Conservation (phyloP, 352 stramenopile genomes). For the Pythium angustatum region DNA sequence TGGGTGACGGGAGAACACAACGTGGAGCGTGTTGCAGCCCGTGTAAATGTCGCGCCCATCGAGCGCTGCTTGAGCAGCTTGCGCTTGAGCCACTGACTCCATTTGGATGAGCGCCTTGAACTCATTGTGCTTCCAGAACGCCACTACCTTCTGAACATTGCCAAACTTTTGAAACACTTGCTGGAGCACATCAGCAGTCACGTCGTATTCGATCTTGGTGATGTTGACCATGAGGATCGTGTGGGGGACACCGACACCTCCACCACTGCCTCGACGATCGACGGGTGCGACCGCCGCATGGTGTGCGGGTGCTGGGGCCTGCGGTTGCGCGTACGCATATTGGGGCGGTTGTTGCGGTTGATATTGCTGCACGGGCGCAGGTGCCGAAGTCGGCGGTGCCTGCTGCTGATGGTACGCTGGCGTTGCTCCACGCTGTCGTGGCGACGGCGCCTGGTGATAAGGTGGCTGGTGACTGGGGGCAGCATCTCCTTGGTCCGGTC, state of each 20-base stretch:
- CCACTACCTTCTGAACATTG: conserved; percentile 81
- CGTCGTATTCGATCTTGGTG: conserved; percentile 83
- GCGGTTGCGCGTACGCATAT: conserved; percentile 13
- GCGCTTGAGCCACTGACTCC: conserved; percentile 70
- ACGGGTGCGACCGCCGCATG: background rate
- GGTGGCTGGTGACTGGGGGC: background rate
- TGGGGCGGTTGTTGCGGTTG: conserved; percentile 13
- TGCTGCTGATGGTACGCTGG: background rate
- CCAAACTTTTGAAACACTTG: conserved; percentile 86
- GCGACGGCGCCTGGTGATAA: background rate
- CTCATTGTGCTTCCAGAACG: conserved; percentile 81
- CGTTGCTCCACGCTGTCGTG: background rate
- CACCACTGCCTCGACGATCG: too few relatives aligned
- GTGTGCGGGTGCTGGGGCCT: background rate
- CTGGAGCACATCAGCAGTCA: conserved; percentile 79
- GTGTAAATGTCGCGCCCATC: conserved; percentile 87
- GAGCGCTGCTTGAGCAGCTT: conserved; percentile 65
- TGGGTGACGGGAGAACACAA: conserved; percentile 72
- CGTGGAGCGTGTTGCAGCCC: conserved; percentile 80
- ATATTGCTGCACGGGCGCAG: conserved; percentile 30
- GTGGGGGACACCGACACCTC: conserved; percentile 33
- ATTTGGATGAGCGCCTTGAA: conserved; percentile 84
- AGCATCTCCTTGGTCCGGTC: conserved; percentile 21
- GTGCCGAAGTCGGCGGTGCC: background rate
- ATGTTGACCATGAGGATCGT: conserved; percentile 81